Conservation (phyloP, 495 filamentous ascomycete species). For the Penicillium goetzii region DNA sequence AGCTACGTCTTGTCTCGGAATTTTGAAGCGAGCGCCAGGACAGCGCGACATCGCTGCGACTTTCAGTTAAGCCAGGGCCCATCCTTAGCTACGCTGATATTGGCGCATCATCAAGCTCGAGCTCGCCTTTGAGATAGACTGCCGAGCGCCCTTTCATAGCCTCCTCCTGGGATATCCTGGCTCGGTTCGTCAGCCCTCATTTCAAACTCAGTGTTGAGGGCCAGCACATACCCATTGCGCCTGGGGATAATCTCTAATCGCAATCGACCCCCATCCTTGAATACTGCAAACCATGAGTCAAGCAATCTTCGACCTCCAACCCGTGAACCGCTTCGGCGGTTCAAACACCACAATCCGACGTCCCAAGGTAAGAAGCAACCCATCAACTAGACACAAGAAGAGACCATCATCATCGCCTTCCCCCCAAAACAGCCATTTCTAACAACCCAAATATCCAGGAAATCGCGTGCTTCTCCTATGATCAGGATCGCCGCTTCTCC, state of each 20-base stretch:
- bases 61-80: background rate
- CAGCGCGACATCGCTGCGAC: background rate
- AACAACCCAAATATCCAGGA: slow-evolving; percentile 61
- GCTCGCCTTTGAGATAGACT: background rate
- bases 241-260: background rate
- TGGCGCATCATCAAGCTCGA: background rate
- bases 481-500: slow-evolving; percentile 74
- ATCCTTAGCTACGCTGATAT: background rate
- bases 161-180: background rate
- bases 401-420: background rate
- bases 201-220: background rate
- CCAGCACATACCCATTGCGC: background rate
- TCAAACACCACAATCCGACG: slow-evolving; percentile 66
- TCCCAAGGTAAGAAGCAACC: slow-evolving; percentile 58
- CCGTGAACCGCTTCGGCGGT: slow-evolving; percentile 61
- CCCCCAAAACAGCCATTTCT: background rate
- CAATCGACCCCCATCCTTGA: background rate
- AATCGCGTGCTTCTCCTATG: slow-evolving; percentile 89
- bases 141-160: background rate
- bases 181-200: background rate
- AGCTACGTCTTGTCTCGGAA: background rate
- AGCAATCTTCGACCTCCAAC: slow-evolving; percentile 62
- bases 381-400: background rate
- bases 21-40: background rate
- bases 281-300: slow-evolving; percentile 37